Percentiles rank a stretch among this genome's conserved stretches.
Conservation (phyloP, 2,329 filamentous ascomycete genomes). For the Stagonosporopsis rhizophila region DNA sequence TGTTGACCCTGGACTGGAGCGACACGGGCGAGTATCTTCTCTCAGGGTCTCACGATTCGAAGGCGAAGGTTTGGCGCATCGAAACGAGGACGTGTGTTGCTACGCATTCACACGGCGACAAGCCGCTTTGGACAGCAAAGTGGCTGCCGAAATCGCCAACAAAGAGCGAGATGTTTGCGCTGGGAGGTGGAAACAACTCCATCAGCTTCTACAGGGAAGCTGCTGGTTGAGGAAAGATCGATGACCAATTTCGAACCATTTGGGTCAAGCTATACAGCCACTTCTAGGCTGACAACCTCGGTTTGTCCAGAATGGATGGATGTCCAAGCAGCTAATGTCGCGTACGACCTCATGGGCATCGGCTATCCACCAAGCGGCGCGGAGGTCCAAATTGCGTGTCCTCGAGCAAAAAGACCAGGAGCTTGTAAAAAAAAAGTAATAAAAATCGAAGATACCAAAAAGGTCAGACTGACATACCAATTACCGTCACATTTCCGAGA, state of each 20-base stretch:
- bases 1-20: conserved; percentile 91
- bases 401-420: too few relatives aligned
- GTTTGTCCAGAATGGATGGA: neutral
- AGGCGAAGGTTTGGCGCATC: conserved; percentile 94
- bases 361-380: neutral
- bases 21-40: conserved; percentile 90
- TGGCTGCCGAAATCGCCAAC: conserved; percentile 48
- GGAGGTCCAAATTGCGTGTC: too few relatives aligned
- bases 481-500: too few relatives aligned
- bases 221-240: conserved; percentile 38
- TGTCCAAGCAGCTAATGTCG: neutral
- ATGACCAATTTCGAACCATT: neutral
- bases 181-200: conserved; percentile 46
- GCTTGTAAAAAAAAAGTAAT: too few relatives aligned
- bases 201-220: conserved; percentile 52
- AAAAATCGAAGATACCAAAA: too few relatives aligned
- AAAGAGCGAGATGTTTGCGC: conserved; percentile 51
- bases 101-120: conserved; percentile 85
- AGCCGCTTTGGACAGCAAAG: conserved; percentile 49
- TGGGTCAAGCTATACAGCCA: neutral
- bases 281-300: neutral
- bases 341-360: neutral
- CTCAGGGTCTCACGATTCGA: conserved; percentile 89
- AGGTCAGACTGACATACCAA: too few relatives aligned
- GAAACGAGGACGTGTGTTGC: conserved; percentile 85